phyloP scores from a whole-genome alignment of 2,329 filamentous ascomycete genomes.

The Verticillium isaacii region DNA sequence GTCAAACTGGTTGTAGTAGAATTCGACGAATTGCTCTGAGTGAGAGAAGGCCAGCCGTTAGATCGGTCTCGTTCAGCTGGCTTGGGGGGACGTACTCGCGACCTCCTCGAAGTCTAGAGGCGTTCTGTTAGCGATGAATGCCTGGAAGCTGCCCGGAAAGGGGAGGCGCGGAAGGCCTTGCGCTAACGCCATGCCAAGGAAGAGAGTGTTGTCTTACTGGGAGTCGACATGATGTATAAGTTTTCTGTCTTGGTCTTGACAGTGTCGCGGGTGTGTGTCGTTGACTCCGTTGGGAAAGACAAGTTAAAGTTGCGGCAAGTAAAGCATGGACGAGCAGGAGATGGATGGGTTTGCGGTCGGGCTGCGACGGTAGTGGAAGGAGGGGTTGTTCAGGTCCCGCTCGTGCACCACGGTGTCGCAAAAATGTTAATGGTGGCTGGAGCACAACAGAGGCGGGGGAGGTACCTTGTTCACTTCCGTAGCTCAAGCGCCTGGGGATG shows the following conservation, averaged over 20 bases:
- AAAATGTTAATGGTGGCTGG: background rate
- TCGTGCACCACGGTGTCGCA: background rate
- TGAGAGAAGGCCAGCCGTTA: background rate
- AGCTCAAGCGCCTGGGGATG: background rate
- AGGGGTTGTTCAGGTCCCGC: background rate
- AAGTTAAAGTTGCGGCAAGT: background rate
- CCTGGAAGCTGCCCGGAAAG: no score
- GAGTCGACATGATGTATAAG: background rate
- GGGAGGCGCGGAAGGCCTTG: background rate
- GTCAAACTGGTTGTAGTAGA: slow-evolving; percentile 91
- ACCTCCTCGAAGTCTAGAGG: slow-evolving; percentile 37
- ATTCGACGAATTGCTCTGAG: slow-evolving; percentile 79
- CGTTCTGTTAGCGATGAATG: background rate
- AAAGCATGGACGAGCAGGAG: background rate
- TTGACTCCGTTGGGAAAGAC: background rate
- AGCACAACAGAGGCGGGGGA: background rate
- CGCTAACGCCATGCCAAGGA: background rate
- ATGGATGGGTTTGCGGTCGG: background rate
- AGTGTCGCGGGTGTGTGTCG: background rate
- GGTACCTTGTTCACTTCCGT: background rate
- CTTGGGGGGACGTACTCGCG: slow-evolving; percentile 37
- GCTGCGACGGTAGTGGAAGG: background rate
- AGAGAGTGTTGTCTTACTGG: background rate
- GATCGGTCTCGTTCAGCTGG: background rate
- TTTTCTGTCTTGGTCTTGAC: background rate